phyloP scores from a whole-genome alignment of 768 basidiomycete species.

The Termitomyces sp. region DNA sequence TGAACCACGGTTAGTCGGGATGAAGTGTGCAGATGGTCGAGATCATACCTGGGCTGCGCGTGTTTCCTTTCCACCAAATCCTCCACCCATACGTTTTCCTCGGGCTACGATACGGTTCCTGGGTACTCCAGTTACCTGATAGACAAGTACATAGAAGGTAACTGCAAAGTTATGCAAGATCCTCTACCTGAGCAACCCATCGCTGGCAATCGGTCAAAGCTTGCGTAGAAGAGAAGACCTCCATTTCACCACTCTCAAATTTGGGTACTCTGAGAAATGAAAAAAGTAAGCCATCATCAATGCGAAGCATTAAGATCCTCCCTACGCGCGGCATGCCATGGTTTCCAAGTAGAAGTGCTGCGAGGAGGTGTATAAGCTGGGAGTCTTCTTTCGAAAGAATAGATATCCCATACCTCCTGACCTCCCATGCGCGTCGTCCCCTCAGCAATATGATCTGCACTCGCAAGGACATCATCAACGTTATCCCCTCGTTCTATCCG shows the following conservation, averaged over 20 bases:
- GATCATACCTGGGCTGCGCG: slow-evolving; percentile 11
- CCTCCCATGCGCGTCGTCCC: slow-evolving; percentile 18
- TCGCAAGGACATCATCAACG: slow-evolving; percentile 8
- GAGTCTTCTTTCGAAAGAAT: no score
- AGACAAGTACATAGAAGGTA: not conserved
- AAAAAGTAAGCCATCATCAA: not conserved
- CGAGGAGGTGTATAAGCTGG: not conserved
- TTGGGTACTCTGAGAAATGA: slow-evolving; percentile 10
- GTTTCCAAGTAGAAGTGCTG: slow-evolving; percentile 20
- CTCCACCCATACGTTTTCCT: slow-evolving; percentile 17
- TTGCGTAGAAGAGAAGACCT: slow-evolving; percentile 17
- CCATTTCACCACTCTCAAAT: slow-evolving; percentile 19
- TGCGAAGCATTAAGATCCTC: not conserved
- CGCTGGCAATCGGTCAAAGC: slow-evolving; percentile 14
- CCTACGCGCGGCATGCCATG: slow-evolving; percentile 18
- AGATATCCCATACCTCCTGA: slow-evolving; percentile 12
- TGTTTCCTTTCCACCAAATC: slow-evolving; percentile 19
- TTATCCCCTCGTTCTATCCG: slow-evolving; percentile 14
- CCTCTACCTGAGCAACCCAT: slow-evolving; percentile 17
- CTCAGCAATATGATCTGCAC: slow-evolving; percentile 10
- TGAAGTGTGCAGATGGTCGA: not conserved
- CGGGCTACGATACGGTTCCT: slow-evolving; percentile 16
- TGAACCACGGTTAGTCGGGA: not conserved
- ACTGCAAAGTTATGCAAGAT: not conserved
- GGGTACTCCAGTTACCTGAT: slow-evolving; percentile 17